Base-by-base conservation (phyloP, 768 basidiomycete species). In the Lactarius vividus region DNA sequence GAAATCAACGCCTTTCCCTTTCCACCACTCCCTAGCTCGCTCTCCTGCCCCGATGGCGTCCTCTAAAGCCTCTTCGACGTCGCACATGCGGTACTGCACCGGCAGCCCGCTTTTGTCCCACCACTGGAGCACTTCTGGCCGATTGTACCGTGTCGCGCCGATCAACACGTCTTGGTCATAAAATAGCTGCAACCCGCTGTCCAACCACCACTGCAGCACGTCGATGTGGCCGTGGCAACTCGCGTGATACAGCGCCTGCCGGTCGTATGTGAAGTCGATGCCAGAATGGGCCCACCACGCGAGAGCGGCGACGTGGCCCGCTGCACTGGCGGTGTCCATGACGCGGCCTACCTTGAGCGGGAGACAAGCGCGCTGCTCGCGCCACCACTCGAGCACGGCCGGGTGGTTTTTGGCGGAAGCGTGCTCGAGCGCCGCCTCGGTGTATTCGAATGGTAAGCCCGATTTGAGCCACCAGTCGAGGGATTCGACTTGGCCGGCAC, bases 21-120 rank as follows among this genome's bases (percentile, higher is more conserved):
- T 84, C 92, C 92, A 95, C 92, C 92, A 95, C 62, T 78, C 79
- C 72, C 90, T 82, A 13, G 88, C 90, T 56, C 80, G 83, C 67
- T 87, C 84, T 15, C 91, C 91, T n/a, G 88, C 88, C 9, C 88
- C 88, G 59, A 92, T 89, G 0, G 90, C 88, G 70, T 95, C 93
- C 74, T 94, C 93, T 71, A 95, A 75, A 3, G 93, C 93, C 79
- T 94, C 93, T 73, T 96, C 93, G 58, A 96, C 87, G 74, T 96
- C 93, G 73, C 93, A 94, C 83, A 93, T 87, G 61, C 94, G 84
- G 76, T 93, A 96, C 71, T 91, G 89, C 64, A 94, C 85, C 4
- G 89, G 83, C 58, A 94, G 78, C 8, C 88, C 88, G 49, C 85
- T 88, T 72, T 83, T 84, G 68, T 91, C 84, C 94, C 94, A 95